These are phyloP conservation scores for Aspergillus novofumigatus DNA, from an alignment of 2,329 filamentous ascomycete species.

Conservation along the genomic window DNA sequence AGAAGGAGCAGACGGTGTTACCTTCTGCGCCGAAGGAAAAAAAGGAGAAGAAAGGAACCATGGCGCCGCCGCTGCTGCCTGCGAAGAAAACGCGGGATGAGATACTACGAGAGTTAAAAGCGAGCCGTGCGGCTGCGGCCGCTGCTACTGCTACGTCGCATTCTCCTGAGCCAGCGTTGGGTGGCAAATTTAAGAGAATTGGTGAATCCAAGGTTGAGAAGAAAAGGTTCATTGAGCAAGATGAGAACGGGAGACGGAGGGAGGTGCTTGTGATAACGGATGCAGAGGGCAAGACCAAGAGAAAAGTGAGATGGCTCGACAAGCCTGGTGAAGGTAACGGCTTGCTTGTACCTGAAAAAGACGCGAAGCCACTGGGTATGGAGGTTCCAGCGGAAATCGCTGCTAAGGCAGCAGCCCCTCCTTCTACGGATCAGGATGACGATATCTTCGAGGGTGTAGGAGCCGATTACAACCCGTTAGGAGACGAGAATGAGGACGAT, in stretches of 20 bases:
- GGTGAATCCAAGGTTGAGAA: conserved; percentile 45
- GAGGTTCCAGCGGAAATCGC: conserved; percentile 45
- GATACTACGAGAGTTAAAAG: conserved; percentile 57
- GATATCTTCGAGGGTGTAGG: conserved; percentile 62
- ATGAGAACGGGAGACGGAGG: conserved; percentile 48
- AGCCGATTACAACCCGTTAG: conserved; percentile 58
- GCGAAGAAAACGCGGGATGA: conserved; percentile 53
- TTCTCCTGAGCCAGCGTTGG: conserved; percentile 47
- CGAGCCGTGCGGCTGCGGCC: conserved; percentile 41
- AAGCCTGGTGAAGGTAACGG: conserved; percentile 26
- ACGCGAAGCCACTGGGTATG: conserved; percentile 48
- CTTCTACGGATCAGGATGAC: conserved; percentile 49
- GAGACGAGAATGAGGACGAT: conserved; percentile 47
- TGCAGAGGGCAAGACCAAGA: conserved; percentile 57
- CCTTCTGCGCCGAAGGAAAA: conserved; percentile 30
- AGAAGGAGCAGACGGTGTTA: conserved; percentile 31
- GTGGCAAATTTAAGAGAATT: conserved; percentile 53
- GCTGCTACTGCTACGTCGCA: conserved; percentile 38
- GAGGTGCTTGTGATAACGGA: conserved; percentile 59
- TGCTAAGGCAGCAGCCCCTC: conserved; percentile 29
- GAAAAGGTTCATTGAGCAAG: conserved; percentile 52
- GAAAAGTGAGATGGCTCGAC: conserved; percentile 55
- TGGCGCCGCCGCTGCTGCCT: conserved; percentile 39
- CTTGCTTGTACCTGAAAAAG: conserved; percentile 42
- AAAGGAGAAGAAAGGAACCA: conserved; percentile 49